phyloP scores from a whole-genome alignment of 345 rosid genomes.

The Eutrema japonicum region DNA sequence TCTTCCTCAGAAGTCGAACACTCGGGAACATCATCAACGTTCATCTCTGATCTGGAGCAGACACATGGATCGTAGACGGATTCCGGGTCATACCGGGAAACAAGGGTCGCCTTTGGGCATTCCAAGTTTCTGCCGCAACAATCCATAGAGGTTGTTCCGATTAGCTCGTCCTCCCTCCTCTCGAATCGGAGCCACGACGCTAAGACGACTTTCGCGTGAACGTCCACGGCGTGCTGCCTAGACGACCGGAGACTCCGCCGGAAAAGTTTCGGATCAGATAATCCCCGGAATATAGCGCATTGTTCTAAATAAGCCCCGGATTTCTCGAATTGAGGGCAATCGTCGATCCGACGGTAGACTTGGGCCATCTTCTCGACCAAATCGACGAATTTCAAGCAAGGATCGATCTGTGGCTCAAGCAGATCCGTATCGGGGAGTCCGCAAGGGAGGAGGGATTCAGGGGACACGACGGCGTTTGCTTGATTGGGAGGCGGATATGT shows the following conservation, averaged over 20 bases:
- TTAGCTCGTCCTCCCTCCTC: constrained; percentile 92
- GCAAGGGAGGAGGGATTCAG: constrained; percentile 61
- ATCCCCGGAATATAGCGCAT: constrained; percentile 69
- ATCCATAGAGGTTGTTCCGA: constrained; percentile 75
- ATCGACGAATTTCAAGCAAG: constrained; percentile 68
- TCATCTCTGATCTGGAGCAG: constrained; percentile 52
- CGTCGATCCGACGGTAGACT: constrained; percentile 57
- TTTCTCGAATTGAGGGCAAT: constrained; percentile 61
- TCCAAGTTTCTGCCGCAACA: constrained; percentile 82
- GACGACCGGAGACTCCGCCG: constrained; percentile 75
- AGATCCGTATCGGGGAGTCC: constrained; percentile 77
- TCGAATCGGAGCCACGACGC: constrained; percentile 89
- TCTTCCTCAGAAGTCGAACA: constrained; percentile 80
- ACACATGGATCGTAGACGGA: constrained; percentile 64
- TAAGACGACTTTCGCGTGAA: constrained; percentile 79
- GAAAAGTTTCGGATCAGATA: constrained; percentile 75
- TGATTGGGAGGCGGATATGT: constrained; percentile 42
- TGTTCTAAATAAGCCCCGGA: constrained; percentile 65
- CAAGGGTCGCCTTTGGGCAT: constrained; percentile 83
- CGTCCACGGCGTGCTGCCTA: constrained; percentile 79
- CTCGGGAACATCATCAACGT: constrained; percentile 47
- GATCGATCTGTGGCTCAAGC: constrained; percentile 78
- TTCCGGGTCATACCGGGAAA: constrained; percentile 75
- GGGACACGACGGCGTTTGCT: constrained; percentile 37
- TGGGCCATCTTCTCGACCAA: constrained; percentile 69